Evolutionary conservation across 805 yeast species (phyloP).

Genomic region (Yamadazyma sp.): DNA sequence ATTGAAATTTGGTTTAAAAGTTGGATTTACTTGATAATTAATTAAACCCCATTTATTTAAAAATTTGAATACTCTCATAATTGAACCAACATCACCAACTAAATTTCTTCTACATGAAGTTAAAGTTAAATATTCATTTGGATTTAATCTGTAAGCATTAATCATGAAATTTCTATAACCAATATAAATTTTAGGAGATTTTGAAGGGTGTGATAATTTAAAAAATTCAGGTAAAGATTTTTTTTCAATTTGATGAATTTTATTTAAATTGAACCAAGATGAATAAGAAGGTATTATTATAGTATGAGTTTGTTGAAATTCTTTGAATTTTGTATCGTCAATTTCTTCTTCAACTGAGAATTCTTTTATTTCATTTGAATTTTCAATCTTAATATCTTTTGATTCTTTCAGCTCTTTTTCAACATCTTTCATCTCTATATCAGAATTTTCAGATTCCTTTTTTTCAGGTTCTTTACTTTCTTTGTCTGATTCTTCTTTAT

Average conservation of each 20-base stretch:
- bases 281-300: slow-evolving; percentile 86
- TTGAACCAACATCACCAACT: slow-evolving; percentile 88
- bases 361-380: neutral
- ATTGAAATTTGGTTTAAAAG: slow-evolving; percentile 59
- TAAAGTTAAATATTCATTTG: slow-evolving; percentile 82
- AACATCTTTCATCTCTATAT: neutral
- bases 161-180: slow-evolving; percentile 87
- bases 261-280: slow-evolving; percentile 76
- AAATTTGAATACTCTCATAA: slow-evolving; percentile 80
- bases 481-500: neutral
- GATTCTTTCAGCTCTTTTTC: neutral
- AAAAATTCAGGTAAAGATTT: slow-evolving; percentile 89
- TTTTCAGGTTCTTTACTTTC: neutral
- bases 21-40: slow-evolving; percentile 87
- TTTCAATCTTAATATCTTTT: neutral
- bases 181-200: slow-evolving; percentile 77
- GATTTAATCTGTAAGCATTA: slow-evolving; percentile 82
- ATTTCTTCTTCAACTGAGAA: slow-evolving; percentile 1
- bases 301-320: slow-evolving; percentile 66
- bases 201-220: slow-evolving; percentile 64
- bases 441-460: neutral
- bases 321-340: slow-evolving; percentile 16
- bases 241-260: slow-evolving; percentile 72
- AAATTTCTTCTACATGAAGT: slow-evolving; percentile 89
- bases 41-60: slow-evolving; percentile 90